Evolutionary conservation across 441 rosid species (phyloP).

Genomic region (Gossypium schwendimanii): DNA sequence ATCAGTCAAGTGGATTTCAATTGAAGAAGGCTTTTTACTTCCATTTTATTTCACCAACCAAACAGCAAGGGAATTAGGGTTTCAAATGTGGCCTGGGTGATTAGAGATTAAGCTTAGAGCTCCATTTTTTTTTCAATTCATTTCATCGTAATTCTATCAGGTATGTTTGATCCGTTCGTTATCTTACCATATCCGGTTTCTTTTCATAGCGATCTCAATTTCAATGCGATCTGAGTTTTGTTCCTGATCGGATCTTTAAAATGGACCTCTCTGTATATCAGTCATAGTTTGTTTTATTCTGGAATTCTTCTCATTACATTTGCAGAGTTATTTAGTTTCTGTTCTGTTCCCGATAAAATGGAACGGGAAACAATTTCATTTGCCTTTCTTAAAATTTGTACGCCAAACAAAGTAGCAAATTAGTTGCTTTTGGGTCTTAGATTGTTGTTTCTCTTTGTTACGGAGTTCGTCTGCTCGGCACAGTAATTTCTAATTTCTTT

Average conservation of each 20-base stretch:
- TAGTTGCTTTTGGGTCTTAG: background rate
- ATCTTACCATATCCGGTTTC: background rate
- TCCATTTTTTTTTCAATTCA: background rate
- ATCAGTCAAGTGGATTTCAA: background rate
- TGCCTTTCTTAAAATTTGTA: background rate
- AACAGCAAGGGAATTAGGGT: background rate
- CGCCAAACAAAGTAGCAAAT: background rate
- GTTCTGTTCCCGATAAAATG: background rate
- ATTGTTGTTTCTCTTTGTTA: background rate
- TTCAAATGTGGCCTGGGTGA: background rate
- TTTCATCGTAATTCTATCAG: background rate
- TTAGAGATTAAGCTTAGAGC: background rate
- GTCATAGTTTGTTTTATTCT: background rate
- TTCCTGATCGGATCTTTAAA: constrained; percentile 5
- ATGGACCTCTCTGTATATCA: background rate
- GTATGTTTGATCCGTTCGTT: background rate
- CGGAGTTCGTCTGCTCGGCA: background rate
- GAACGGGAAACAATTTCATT: background rate
- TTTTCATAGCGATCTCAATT: background rate
- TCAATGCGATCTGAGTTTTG: background rate
- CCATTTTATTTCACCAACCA: background rate
- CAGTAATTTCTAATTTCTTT: background rate
- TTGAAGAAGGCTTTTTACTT: background rate
- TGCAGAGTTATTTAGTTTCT: background rate
- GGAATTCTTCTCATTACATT: background rate